These are phyloP conservation scores for Moniliella sp. DNA, from an alignment of 1,284 basidiomycete genomes.

Conservation along the genomic window DNA sequence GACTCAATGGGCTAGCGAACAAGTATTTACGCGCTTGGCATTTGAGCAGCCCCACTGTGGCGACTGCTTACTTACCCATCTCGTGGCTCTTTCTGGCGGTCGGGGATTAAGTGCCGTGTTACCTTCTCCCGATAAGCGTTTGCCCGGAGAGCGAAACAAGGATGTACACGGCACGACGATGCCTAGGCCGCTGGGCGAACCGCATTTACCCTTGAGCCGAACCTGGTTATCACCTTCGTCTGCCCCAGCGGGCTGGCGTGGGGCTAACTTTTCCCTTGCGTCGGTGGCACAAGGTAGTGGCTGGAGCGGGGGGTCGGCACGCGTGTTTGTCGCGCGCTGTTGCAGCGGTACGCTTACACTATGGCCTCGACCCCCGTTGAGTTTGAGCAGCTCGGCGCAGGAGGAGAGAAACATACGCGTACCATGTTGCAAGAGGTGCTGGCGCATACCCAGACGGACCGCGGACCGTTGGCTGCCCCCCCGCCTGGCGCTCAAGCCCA, in stretches of 20 bases:
- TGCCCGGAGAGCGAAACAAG: background rate
- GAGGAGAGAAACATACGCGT: too few species aligned
- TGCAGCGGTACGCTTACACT: conserved; percentile 11
- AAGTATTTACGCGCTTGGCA: conserved; percentile 9
- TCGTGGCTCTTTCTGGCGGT: conserved; percentile 6
- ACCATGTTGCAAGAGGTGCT: too few species aligned
- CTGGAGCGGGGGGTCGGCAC: conserved; percentile 1
- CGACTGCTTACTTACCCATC: conserved; percentile 12
- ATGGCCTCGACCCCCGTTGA: conserved; percentile 6
- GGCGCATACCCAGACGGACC: too few species aligned
- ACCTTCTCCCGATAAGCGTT: conserved; percentile 2
- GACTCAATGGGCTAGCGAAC: background rate
- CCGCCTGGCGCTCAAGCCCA: too few species aligned
- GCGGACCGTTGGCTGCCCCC: too few species aligned
- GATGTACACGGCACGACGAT: background rate
- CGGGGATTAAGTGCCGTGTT: conserved; percentile 9
- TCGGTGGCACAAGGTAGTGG: conserved; percentile 6
- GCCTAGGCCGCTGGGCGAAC: too few species aligned
- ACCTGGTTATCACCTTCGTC: background rate
- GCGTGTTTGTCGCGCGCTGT: conserved; percentile 7
- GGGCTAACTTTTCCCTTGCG: conserved; percentile 4
- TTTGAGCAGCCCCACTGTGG: conserved; percentile 7
- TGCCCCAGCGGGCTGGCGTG: conserved; percentile 2
- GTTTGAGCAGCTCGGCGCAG: conserved; percentile 5
- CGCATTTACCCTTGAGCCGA: background rate